Base-by-base conservation (phyloP, 139 green algal genomes). In the Chlorella sorokiniana region DNA sequence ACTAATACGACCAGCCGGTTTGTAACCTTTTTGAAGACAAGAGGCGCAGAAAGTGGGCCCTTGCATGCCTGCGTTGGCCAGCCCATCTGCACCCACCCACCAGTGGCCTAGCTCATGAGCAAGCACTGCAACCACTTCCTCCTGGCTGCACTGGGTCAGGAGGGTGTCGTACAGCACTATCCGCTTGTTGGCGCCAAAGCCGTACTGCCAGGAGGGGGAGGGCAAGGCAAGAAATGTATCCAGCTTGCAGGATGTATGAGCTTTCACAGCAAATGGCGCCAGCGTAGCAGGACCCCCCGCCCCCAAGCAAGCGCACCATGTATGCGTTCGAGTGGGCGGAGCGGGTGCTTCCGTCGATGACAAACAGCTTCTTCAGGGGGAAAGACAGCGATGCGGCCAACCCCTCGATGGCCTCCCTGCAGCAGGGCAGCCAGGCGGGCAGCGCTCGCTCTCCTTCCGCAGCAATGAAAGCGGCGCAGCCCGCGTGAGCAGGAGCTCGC, bases 101-200 rank as follows among this genome's bases (percentile, higher is more conserved):
- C 73, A 79, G 54, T 79, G 69, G 42, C 81, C 88, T 33, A 97
- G 83, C 85, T 96, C 95, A 78, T 98, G 95, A 1, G 93, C 96
- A 45, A 98, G 86, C 51, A 98, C 93, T 5, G 94, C 95, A 27
- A 97, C 91, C 45, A 98, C 87, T 79, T 98, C 84, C 71, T 94
- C 90, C 84, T 96, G 85, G 48, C 41, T 87, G 74, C 83, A 92
- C 78, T 96, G 91, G 38, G 84, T 35, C 6, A 97, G 73, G 1
- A 97, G 89, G 3, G 94, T 97, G 91, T 97, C 94, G 86, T 91
- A 97, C 75, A 97, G 86, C 42, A 97, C 93, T 78, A 98, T 98
- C 41, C 95, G 91, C 90, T 98, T 98, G 90, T 97, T 98, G 20
- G 89, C 92, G 83, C 90, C 94, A 64, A 98, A 96, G 8, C 95